Evolutionary conservation across 306 rosid genomes (phyloP).

Genomic region (Cajanus cajan): DNA sequence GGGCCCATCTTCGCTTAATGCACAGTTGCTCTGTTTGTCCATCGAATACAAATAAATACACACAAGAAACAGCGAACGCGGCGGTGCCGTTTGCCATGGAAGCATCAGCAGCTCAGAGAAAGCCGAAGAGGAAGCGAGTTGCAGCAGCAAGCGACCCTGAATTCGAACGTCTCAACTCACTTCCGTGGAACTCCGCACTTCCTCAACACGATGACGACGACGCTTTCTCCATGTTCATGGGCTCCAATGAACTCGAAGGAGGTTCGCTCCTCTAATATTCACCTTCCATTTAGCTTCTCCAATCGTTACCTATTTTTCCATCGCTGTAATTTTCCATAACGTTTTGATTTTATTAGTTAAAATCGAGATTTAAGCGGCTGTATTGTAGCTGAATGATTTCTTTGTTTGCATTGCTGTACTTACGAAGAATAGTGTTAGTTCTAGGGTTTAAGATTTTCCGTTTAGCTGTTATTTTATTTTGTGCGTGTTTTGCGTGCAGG

Average conservation of each 20-base stretch:
- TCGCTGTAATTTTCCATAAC: neutral
- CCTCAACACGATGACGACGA: conserved; percentile 39
- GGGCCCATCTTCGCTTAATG: neutral
- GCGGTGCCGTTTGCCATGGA: conserved; percentile 34
- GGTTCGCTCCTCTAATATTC: conserved; percentile 38
- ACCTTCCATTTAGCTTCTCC: neutral
- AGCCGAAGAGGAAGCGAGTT: conserved; percentile 43
- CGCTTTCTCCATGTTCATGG: conserved; percentile 50
- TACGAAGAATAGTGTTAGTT: neutral
- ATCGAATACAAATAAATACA: neutral
- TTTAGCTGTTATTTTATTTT: neutral
- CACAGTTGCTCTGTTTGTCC: neutral
- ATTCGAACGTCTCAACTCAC: conserved; percentile 57
- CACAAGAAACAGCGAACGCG: neutral
- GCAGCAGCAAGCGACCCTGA: conserved; percentile 37
- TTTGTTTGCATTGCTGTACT: neutral
- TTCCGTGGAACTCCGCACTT: conserved; percentile 67
- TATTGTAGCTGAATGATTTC: neutral
- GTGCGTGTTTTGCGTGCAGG: conserved; percentile 38
- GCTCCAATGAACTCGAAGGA: conserved; percentile 86
- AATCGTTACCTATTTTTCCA: neutral
- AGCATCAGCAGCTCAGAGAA: conserved; percentile 29
- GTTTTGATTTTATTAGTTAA: neutral
- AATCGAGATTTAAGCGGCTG: neutral
- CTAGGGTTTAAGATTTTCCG: neutral